These are phyloP conservation scores for Stachybotrys echinatus DNA, from an alignment of 2,329 filamentous ascomycete species.

Conservation along the genomic window DNA sequence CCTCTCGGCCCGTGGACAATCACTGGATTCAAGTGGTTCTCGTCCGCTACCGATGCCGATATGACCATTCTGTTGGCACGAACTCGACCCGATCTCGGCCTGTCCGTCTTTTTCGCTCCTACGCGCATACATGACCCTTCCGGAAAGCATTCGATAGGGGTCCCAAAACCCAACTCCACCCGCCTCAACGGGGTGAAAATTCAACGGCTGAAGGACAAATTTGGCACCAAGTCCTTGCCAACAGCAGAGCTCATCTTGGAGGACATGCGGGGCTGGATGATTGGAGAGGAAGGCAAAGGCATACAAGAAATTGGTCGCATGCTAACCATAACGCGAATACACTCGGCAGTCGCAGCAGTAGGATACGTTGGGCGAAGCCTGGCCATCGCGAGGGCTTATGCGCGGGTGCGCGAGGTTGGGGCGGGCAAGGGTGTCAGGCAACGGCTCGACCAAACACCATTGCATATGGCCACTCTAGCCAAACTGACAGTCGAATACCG, in stretches of 20 bases:
- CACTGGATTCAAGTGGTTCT: slow-evolving; percentile 61
- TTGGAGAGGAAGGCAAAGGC: slow-evolving; percentile 62
- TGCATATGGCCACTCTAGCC: slow-evolving; percentile 56
- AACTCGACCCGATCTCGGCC: slow-evolving; percentile 28
- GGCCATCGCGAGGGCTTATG: slow-evolving; percentile 51
- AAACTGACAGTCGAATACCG: slow-evolving; percentile 48
- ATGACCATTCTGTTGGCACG: slow-evolving; percentile 61
- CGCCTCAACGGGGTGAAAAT: slow-evolving; percentile 64
- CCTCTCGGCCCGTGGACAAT: slow-evolving; percentile 55
- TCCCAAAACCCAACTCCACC: slow-evolving; percentile 12
- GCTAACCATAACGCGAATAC: slow-evolving; percentile 60
- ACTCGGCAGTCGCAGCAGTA: slow-evolving; percentile 48
- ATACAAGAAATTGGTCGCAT: slow-evolving; percentile 64
- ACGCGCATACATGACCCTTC: slow-evolving; percentile 40
- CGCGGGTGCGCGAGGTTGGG: slow-evolving; percentile 34
- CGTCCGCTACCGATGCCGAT: slow-evolving; percentile 23
- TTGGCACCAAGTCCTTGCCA: slow-evolving; percentile 64
- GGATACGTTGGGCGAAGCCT: slow-evolving; percentile 52
- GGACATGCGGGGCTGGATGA: slow-evolving; percentile 58
- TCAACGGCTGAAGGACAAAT: slow-evolving; percentile 66
- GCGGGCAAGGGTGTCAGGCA: slow-evolving; percentile 31
- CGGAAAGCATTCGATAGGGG: neutral
- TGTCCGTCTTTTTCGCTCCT: slow-evolving; percentile 54
- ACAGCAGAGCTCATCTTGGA: slow-evolving; percentile 67
- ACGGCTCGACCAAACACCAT: slow-evolving; percentile 43